phyloP scores from a whole-genome alignment of 768 basidiomycete genomes.

The Leccinum obscurum region DNA sequence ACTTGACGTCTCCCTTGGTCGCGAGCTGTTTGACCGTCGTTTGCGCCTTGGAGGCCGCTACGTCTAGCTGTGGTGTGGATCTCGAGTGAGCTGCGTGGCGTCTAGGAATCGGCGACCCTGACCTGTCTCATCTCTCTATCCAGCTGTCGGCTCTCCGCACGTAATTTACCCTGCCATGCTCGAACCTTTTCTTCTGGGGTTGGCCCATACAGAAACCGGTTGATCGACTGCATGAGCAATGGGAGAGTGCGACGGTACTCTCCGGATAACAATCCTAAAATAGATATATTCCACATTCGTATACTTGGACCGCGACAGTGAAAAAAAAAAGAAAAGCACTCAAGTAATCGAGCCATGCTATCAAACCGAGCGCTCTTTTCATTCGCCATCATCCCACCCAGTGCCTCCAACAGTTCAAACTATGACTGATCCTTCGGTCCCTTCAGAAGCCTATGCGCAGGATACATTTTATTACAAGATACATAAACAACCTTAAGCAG shows the following conservation, averaged over 20 bases:
- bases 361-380: background rate
- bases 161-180: conserved; percentile 87
- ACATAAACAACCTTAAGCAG: background rate
- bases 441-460: background rate
- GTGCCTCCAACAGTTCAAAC: background rate
- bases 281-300: conserved; percentile 13
- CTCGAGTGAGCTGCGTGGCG: conserved; percentile 16
- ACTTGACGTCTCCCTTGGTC: conserved; percentile 87
- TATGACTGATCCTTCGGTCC: background rate
- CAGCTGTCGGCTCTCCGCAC: conserved; percentile 75
- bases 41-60: conserved; percentile 77
- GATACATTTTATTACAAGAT: background rate
- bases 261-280: conserved; percentile 15
- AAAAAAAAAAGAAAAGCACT: background rate
- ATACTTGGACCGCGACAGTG: no score
- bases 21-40: conserved; percentile 85
- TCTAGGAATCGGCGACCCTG: conserved; percentile 31
- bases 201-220: conserved; percentile 93
- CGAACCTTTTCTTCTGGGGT: conserved; percentile 93
- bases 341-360: background rate
- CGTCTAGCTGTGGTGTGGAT: conserved; percentile 61
- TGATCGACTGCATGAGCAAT: conserved; percentile 75
- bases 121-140: conserved; percentile 98
- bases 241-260: conserved; percentile 2
- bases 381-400: background rate